Conservation (phyloP, 176 grass and related monocot genomes). For the Rhipidocladum racemiflorum region DNA sequence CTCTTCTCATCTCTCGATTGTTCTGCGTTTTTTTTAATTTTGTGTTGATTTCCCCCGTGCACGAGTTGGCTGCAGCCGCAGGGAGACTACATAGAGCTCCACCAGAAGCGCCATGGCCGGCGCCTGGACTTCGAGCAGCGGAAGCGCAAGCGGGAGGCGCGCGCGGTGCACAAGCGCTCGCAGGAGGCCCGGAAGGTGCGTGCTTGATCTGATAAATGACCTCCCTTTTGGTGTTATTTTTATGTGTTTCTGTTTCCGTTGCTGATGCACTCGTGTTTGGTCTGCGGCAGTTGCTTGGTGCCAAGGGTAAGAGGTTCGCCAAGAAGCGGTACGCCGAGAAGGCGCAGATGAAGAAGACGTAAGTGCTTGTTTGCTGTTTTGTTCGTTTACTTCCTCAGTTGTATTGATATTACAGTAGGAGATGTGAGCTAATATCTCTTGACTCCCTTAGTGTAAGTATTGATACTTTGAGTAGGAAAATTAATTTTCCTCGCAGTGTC, state of each 20-base stretch:
- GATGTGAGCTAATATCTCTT: too few relatives aligned
- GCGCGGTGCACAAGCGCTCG: slow-evolving; percentile 49
- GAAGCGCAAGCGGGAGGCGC: slow-evolving; percentile 82
- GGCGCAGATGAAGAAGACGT: slow-evolving; percentile 95
- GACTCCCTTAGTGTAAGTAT: too few relatives aligned
- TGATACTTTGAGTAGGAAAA: too few relatives aligned
- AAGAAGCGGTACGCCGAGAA: slow-evolving; percentile 90
- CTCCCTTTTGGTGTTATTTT: not conserved
- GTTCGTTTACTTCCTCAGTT: not conserved
- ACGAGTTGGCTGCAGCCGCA: slow-evolving; percentile 50
- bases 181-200: too few relatives aligned
- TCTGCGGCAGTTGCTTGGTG: slow-evolving; percentile 51
- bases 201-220: not conserved
- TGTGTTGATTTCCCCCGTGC: too few relatives aligned
- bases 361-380: slow-evolving; percentile 30
- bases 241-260: not conserved
- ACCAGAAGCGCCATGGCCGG: slow-evolving; percentile 80
- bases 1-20: not conserved
- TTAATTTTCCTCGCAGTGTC: not conserved
- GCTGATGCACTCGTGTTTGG: not conserved
- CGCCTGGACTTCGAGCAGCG: slow-evolving; percentile 66
- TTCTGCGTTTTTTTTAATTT: too few relatives aligned
- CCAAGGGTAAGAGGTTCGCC: slow-evolving; percentile 85
- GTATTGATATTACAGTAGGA: not conserved
- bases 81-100: slow-evolving; percentile 80